A percentile compares a stretch with the other conserved stretches of the same genome.
phyloP scores from a whole-genome alignment of 2,329 filamentous ascomycete species.

The Xylariaceae sp. region DNA sequence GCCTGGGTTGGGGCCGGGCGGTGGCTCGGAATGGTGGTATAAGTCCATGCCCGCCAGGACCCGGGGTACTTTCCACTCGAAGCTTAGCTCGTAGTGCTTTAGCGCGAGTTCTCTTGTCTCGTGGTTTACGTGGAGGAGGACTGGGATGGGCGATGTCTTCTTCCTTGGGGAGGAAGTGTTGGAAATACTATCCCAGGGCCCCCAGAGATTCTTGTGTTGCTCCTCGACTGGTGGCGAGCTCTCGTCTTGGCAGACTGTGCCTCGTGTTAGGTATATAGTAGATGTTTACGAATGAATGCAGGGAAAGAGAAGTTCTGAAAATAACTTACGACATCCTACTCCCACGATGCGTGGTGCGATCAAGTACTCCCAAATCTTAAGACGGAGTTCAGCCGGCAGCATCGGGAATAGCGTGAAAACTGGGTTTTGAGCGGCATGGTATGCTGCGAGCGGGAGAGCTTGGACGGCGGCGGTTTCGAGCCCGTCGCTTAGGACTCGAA shows the following conservation, averaged over 20 bases:
- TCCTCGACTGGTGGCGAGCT: not conserved
- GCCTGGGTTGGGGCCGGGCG: constrained; percentile 14
- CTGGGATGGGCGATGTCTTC: constrained; percentile 34
- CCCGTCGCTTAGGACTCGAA: constrained; percentile 42
- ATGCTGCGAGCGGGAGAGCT: constrained; percentile 12
- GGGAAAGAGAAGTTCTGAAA: constrained; percentile 16
- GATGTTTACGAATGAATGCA: not conserved
- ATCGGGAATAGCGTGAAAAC: constrained; percentile 33
- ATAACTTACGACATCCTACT: constrained; percentile 38
- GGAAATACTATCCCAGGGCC: too few species aligned
- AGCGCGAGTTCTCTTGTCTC: constrained; percentile 42
- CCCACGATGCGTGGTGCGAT: constrained; percentile 44
- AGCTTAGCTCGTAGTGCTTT: constrained; percentile 42
- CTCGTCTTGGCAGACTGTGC: not conserved
- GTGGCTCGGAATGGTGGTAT: not conserved
- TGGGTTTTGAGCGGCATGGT: constrained; percentile 7
- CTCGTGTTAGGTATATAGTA: not conserved
- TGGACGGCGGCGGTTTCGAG: constrained; percentile 23
- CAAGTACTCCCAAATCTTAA: constrained; percentile 44
- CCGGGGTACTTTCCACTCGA: constrained; percentile 44
- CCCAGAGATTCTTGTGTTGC: constrained; percentile 13
- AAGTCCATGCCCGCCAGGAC: constrained; percentile 26
- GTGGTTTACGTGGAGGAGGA: constrained; percentile 41
- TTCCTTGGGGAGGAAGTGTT: too few species aligned
- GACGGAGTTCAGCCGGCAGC: constrained; percentile 46